These are phyloP conservation scores for Exsudoporus floridanus DNA, from an alignment of 1,284 basidiomycete genomes.

Conservation along the genomic window DNA sequence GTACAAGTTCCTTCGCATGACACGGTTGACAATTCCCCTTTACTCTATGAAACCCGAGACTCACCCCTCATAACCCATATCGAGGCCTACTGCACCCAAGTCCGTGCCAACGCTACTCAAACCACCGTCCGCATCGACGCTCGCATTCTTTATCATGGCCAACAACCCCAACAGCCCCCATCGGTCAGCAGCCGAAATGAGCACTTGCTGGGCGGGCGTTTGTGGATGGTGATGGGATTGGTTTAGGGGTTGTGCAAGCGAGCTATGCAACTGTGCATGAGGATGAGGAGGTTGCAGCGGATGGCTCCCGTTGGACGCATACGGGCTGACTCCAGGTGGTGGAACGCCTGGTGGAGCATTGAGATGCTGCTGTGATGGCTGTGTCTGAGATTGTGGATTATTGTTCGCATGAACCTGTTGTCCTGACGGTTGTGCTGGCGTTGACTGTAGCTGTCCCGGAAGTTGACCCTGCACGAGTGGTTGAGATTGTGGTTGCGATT, in stretches of 20 bases:
- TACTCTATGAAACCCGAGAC: slow-evolving; percentile 36
- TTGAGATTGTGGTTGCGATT: slow-evolving; percentile 25
- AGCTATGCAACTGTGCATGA: slow-evolving; percentile 33
- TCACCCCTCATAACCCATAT: slow-evolving; percentile 83
- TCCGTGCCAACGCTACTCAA: slow-evolving; percentile 90
- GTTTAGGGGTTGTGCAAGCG: slow-evolving; percentile 29
- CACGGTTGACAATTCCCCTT: slow-evolving; percentile 22
- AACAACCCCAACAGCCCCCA: slow-evolving; percentile 92
- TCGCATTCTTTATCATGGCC: slow-evolving; percentile 86
- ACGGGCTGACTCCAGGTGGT: slow-evolving; percentile 40
- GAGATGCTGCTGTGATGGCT: slow-evolving; percentile 39
- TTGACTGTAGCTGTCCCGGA: slow-evolving; percentile 22
- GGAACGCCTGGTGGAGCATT: slow-evolving; percentile 57
- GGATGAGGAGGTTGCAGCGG: slow-evolving; percentile 36
- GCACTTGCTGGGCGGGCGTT: slow-evolving; percentile 92
- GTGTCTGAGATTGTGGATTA: slow-evolving; percentile 26
- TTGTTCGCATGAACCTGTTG: slow-evolving; percentile 38
- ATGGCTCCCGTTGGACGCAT: slow-evolving; percentile 45
- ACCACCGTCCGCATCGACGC: slow-evolving; percentile 77
- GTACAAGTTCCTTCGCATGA: slow-evolving; percentile 66
- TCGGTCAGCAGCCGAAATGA: slow-evolving; percentile 91
- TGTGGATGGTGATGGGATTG: slow-evolving; percentile 58
- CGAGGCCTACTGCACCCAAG: slow-evolving; percentile 89
- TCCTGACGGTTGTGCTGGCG: slow-evolving; percentile 35
- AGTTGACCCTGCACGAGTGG: slow-evolving; percentile 35